Evolutionary conservation across 2,329 filamentous ascomycete species (phyloP), one percentile per base, ranked within the genome.

Genomic region (Lecanicillium sp.): DNA sequence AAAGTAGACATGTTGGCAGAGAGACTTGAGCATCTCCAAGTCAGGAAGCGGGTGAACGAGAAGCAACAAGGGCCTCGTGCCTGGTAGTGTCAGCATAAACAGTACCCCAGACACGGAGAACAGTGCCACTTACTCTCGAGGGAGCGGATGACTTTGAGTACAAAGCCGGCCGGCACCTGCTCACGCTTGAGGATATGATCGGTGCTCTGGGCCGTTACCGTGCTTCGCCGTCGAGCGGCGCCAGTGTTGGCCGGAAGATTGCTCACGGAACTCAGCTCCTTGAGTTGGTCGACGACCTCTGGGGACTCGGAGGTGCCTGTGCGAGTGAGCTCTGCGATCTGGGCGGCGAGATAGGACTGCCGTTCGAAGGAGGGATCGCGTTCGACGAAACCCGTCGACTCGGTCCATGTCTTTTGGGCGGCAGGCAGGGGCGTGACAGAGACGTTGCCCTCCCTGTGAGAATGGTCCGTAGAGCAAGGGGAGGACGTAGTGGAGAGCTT

Each of bases 1-100:
- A 43, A 56, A 56, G 27, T 56, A 56, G 2, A 56, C 30, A 11
- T 42, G 48, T 19, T 53, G 54, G 5, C 48, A 54, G 2, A 56
- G 36, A 8, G 45, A 43, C 27, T 56, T 52, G 14, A 56, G 49
- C 24, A 52, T 35, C 12, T 41, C 33, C 14, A 50, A 30, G 29
- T 50, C 47, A 5, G 54, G 48, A 19, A 56, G 44, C 3, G 54
- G 45, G 29, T 56, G 54, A 6, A 52, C 50, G n/a, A 56, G 38
- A 4, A 55, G 53, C 2, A 56, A 29, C 21, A 51, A 35, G 10
- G 32, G 43, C 11, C 38, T 27, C 5, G 32, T 23, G 4, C 15
- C 44, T 32, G 19, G 30, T 30, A 4, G 37, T 7, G 30, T 46
- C 9, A 36, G 24, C 15, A 15, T 27, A 1, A 21, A 20, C 6